These are phyloP conservation scores for Volvox africanus DNA, from an alignment of 139 green algal genomes.

Conservation along the genomic window DNA sequence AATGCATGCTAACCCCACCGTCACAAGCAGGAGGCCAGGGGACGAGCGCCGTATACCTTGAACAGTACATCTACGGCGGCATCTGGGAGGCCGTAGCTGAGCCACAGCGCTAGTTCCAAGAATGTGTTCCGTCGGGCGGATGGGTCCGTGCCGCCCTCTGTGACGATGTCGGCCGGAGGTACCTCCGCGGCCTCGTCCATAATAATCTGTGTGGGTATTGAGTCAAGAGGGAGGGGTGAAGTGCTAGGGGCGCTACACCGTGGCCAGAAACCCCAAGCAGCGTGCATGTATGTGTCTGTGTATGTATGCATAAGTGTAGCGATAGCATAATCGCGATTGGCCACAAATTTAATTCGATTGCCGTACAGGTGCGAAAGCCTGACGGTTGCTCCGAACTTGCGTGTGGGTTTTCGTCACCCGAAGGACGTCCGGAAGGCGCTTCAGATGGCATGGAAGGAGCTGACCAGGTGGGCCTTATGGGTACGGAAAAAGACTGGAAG, in stretches of 20 bases:
- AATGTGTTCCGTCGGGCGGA: conserved; percentile 80
- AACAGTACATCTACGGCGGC: conserved; percentile 71
- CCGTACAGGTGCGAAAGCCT: conserved; percentile 29
- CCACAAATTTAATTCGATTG: not conserved
- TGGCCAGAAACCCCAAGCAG: too few species aligned
- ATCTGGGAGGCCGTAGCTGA: conserved; percentile 81
- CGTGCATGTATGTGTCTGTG: too few species aligned
- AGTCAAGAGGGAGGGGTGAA: not conserved
- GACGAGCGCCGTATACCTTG: conserved; percentile 5
- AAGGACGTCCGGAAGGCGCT: not conserved
- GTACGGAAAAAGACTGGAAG: too few species aligned
- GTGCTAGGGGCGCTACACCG: not conserved
- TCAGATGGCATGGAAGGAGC: conserved; percentile 7
- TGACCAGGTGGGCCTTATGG: not conserved
- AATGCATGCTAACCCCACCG: too few species aligned
- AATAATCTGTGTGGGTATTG: conserved; percentile 55
- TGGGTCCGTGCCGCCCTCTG: conserved; percentile 76
- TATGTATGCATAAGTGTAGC: too few species aligned
- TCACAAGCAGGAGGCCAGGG: too few species aligned
- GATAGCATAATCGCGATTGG: too few species aligned
- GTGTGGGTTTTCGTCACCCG: not conserved
- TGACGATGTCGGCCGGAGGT: conserved; percentile 65
- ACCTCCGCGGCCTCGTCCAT: conserved; percentile 69
- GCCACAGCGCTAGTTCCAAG: conserved; percentile 85
- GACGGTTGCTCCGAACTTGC: not conserved